Conservation (phyloP, 2,329 filamentous ascomycete species). For the Alternaria solani region DNA sequence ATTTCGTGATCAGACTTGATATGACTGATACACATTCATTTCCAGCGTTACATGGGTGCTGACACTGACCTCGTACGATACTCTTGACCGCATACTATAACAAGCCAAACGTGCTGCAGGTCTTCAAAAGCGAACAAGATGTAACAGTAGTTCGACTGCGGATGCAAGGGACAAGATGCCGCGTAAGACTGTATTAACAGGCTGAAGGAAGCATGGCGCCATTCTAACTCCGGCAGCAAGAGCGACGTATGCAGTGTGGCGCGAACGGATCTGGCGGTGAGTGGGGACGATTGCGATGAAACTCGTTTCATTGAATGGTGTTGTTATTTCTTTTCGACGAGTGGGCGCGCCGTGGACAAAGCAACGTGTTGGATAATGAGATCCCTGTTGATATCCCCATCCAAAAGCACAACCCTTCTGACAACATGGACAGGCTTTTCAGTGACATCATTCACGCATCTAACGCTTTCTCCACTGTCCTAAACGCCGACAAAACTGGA, state of each 20-base stretch:
- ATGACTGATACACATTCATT: not conserved
- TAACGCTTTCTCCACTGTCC: not conserved
- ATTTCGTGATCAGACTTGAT: not conserved
- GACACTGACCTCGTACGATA: not conserved
- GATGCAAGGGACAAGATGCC: not conserved
- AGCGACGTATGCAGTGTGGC: not conserved
- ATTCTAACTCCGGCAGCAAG: not conserved
- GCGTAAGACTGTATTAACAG: not conserved
- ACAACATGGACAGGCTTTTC: not conserved
- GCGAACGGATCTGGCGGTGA: not conserved
- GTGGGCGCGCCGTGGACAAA: conserved; percentile 1
- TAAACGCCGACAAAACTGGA: not conserved
- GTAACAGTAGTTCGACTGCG: not conserved
- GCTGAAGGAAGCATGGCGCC: not conserved
- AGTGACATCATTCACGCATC: not conserved
- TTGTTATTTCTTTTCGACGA: not conserved
- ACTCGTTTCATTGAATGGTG: not conserved
- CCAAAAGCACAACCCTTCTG: not conserved
- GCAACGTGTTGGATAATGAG: conserved; percentile 9
- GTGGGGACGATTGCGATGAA: not conserved
- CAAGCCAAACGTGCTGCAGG: not conserved
- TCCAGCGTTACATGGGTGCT: not conserved
- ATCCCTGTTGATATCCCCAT: conserved; percentile 5
- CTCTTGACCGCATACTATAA: not conserved
- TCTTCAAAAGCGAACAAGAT: not conserved